Evolutionary conservation across 75 land plant species (phyloP), one percentile per base, ranked within the genome.

Genomic region (Sequoiadendron giganteum): DNA sequence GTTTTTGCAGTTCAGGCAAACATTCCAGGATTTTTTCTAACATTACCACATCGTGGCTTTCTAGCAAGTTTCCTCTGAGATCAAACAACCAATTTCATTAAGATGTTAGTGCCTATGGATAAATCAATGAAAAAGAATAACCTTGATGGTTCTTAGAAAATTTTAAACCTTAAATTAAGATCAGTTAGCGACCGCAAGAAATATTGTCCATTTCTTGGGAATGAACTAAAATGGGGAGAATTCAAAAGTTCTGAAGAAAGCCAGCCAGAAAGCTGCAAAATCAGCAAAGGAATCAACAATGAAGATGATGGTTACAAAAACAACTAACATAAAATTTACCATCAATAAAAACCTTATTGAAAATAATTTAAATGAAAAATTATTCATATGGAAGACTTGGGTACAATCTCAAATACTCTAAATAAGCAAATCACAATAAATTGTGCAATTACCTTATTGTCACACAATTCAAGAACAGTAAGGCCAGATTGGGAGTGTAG

Each of bases 261-360:
- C 88, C 92, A 93, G 45, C 94, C 96, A 75, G 90, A 30, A 85
- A 95, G 90, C 96, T 95, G 92, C 88, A 86, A 49, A 2, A 15
- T 85, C 40, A 58, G 61, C 86, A 42, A 84, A 49, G 58, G 52
- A 19, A 52, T 48, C 54, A 40, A 19, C 36, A 10, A 80, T 68
- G 89, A 61, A 73, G 19, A 87, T 81, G 83, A 42, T 47, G 30
- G 32, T 56, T 32, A 78, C 16, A 10, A 58, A 38, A 49, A 42
- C 5, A 80, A 83, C 19, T 25, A 72, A 79, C 4, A 73, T 19
- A 72, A 1, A 65, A 86, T 48, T 77, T 13, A 38, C 85, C 39
- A 30, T 25, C 52, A 87, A 55, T 32, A 42, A 9, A 47, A 85
- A 28, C 36, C 82, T 10, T 10, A 45, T 5, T 56, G 21, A 65